Evolutionary conservation across 352 stramenopile genomes (phyloP), one percentile per base, ranked within the genome.

Genomic region (Pythium insidiosum): DNA sequence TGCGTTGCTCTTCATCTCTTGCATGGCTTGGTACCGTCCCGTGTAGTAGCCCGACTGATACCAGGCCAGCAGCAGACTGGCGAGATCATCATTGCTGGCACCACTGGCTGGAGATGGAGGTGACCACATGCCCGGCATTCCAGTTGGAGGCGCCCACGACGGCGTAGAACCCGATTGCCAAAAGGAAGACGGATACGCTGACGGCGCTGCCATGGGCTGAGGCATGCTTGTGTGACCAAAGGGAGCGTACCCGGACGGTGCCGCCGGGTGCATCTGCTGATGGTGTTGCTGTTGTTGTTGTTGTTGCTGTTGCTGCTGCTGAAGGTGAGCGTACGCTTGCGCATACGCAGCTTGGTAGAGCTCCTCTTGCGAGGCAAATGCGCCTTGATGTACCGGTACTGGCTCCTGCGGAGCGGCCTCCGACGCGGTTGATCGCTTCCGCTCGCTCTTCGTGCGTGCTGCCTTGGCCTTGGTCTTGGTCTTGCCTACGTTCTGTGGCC

Each of bases 31-130:
- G 49, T 80, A 89, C 34, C 77, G 66, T 5, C 77, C 77, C 1
- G 76, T 88, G 44, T 85, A 87, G 53, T 89, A 92, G 39, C 76
- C 80, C 15, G 74, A 88, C 45, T 89, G 77, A 59, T 89, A 92
- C 77, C 80, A 92, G n/a, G 80, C 64, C 41, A 92, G 58, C 6
- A 89, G 59, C 38, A 89, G 30, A 26, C 84, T 88, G 6, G 80
- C 66, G 16, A 92, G 50, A 3, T 79, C 73, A 22, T 89, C 73
- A 33, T 61, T 40, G 0, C n/a, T 21, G 5, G 21, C 18, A 13
- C 18, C 15, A 10, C 38, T 38, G 28, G 12, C 20, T 7, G 35
- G 13, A 4, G 46, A 31, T 23, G 11, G 6, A 34, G 31, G 6
- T 28, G 24, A 23, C 1, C 44, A 47, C 11, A 45, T 44, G 43